Evolutionary conservation across 2,329 filamentous ascomycete species (phyloP), one percentile per base, ranked within the genome.

Genomic region (Elsinoe arachidis): DNA sequence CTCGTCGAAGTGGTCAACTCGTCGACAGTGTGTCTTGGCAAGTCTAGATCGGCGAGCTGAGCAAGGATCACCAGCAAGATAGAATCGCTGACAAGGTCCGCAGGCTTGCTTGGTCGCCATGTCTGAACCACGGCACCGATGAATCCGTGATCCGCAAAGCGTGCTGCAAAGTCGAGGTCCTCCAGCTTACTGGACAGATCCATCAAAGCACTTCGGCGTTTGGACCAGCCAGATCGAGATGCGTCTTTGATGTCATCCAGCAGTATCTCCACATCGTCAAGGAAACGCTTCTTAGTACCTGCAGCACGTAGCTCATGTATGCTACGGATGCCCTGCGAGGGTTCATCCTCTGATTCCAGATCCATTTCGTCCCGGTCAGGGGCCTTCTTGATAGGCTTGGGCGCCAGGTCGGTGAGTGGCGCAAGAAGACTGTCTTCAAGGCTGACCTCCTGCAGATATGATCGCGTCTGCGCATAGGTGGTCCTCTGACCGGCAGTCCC

Each of bases 91-190:
- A 73, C 74, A 43, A 64, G 63, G 59, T 74, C 79, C 58, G 63
- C 70, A 37, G 62, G 14, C 33, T 53, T 26, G 30, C 26, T 62
- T 51, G 61, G 74, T 0, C 76, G 78, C 9, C 87, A 75, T 41
- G 81, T 79, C 44, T 80, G 76, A 55, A 90, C 80, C 14, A 96
- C 75, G 30, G 80, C 80, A 56, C 83, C 79, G 60, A 89, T 87
- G 57, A 87, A 82, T 5, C 83, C 82, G 62, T 89, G 85, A 60
- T 90, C 85, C 17, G 87, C 78, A 64, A 96, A 90, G 60, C 87
- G 84, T 15, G 78, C 76, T 26, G 82, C 74, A 63, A 88, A 90
- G 0, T 75, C 76, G 64, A 84, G 83, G 52, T 85, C 76, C 2
- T 72, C 63, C 58, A 84, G 70, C 62, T 80, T 82, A 23, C 68